phyloP scores from a whole-genome alignment of 129 eudicot genomes.

The Lactuca saligna region DNA sequence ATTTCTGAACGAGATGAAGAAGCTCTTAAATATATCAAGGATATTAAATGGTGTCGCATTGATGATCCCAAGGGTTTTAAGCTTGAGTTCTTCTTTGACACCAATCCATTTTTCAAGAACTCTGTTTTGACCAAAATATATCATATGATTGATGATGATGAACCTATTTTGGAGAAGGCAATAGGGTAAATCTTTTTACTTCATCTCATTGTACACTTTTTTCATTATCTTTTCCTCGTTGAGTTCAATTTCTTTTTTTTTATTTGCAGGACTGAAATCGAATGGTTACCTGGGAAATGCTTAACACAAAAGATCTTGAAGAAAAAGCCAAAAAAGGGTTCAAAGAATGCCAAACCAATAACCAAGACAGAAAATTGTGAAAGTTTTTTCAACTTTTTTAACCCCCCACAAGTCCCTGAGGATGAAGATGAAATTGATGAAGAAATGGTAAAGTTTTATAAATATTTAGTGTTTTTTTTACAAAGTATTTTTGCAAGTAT shows the following conservation, averaged over 20 bases:
- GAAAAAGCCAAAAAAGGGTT: slow-evolving; percentile 80
- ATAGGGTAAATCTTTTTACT: slow-evolving; percentile 53
- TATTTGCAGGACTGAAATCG: slow-evolving; percentile 71
- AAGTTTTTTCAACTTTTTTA: slow-evolving; percentile 87
- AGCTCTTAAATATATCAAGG: slow-evolving; percentile 75
- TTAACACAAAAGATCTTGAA: slow-evolving; percentile 75
- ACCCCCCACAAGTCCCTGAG: slow-evolving; percentile 83
- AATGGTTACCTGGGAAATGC: slow-evolving; percentile 84
- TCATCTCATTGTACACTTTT: neutral
- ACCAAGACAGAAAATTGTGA: slow-evolving; percentile 75
- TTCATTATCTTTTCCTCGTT: neutral
- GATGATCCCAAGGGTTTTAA: slow-evolving; percentile 87
- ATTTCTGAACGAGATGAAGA: slow-evolving; percentile 86
- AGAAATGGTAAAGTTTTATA: slow-evolving; percentile 47
- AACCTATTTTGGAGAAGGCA: slow-evolving; percentile 90
- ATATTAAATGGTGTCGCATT: slow-evolving; percentile 76
- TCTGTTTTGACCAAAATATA: slow-evolving; percentile 72
- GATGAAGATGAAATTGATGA: slow-evolving; percentile 81
- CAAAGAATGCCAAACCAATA: slow-evolving; percentile 64
- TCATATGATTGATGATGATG: slow-evolving; percentile 94
- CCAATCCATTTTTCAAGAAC: slow-evolving; percentile 78
- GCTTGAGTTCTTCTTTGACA: slow-evolving; percentile 77
- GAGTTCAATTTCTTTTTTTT: neutral
- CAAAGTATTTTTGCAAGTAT: too few relatives aligned
- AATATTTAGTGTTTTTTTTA: too few relatives aligned